Base-by-base conservation (phyloP, 1,284 basidiomycete genomes). In the Trichosporon inkin region DNA sequence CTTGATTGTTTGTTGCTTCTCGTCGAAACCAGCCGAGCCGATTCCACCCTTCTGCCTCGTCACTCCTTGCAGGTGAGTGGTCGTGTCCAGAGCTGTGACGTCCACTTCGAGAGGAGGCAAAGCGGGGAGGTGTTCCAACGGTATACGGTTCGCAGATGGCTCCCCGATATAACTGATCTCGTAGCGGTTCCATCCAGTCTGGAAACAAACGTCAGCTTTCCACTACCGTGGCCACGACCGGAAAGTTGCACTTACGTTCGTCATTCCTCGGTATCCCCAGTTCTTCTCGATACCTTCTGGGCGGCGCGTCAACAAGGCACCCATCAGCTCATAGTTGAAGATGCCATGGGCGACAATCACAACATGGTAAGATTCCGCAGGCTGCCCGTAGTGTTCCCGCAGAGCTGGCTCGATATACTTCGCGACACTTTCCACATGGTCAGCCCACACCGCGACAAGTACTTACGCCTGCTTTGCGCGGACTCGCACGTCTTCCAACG, bases 21-120 rank as follows among this genome's bases (percentile, higher is more conserved):
- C 84, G 70, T 94, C 90, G 68, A 86, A 83, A 1, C 84, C 84
- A 10, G 83, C 75, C 47, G 85, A 87, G 3, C 88, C 87, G 47
- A 90, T 87, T 0, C 90, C 90, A 0, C 88, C 89, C 61, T 82
- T 83, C 71, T 91, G 89, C 6, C 89, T 84, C 63, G 82, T 83
- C 4, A 81, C 54, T 0, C 76, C 75, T 0, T 77, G 73, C 8
- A 81, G 65, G 59, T 81, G 80, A 7, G 67, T 71, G 5, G 71
- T 75, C 19, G 79, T 73, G 53, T 80, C 76, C 19, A 73, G 69
- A 14, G 66, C 62, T 8, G 75, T 24, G 19, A 79, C 72, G 8
- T 70, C 60, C 40, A 77, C 68, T 0, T 55, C 58, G 17, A 80
- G 56, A 2, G 60, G 62, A 8, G 73, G 72, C 7, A 67, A 51